Percentiles rank a stretch among this genome's conserved stretches.
These are phyloP conservation scores for Zygosaccharomyces bailii DNA, from an alignment of 805 yeast genomes.

Conservation along the genomic window DNA sequence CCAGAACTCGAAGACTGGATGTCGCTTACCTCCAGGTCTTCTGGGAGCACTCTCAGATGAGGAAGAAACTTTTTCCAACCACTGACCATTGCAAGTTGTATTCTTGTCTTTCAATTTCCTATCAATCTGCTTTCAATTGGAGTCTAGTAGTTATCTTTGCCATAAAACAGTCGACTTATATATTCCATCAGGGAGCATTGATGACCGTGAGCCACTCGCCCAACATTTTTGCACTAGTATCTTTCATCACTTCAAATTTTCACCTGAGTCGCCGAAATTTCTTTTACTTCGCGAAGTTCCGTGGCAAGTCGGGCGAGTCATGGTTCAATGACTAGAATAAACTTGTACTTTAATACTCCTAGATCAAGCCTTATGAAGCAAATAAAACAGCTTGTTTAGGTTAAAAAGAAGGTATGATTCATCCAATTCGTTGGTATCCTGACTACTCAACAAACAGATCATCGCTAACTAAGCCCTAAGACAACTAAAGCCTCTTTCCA, in stretches of 20 bases:
- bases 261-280: constrained; percentile 1
- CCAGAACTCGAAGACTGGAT: constrained; percentile 5
- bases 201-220: constrained; percentile 16
- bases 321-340: constrained; percentile 5
- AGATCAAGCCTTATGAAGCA: neutral
- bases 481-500: too few relatives aligned
- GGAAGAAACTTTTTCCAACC: constrained; percentile 27
- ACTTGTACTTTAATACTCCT: neutral
- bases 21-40: constrained; percentile 13
- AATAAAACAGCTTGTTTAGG: too few relatives aligned
- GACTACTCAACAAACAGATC: too few relatives aligned
- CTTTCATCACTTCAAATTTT: constrained; percentile 4
- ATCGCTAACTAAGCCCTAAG: too few relatives aligned
- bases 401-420: too few relatives aligned
- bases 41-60: constrained; percentile 27
- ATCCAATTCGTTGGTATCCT: too few relatives aligned
- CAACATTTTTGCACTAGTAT: neutral
- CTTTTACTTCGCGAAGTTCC: constrained; percentile 1
- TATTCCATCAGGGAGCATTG: constrained; percentile 5
- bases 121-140: neutral
- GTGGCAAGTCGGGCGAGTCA: constrained; percentile 1
- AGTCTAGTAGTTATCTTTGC: constrained; percentile 12
- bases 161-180: constrained; percentile 2
- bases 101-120: neutral
- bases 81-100: constrained; percentile 1